Evolutionary conservation across 495 filamentous ascomycete genomes (phyloP).

Genomic region (Ascobolus immersus): DNA sequence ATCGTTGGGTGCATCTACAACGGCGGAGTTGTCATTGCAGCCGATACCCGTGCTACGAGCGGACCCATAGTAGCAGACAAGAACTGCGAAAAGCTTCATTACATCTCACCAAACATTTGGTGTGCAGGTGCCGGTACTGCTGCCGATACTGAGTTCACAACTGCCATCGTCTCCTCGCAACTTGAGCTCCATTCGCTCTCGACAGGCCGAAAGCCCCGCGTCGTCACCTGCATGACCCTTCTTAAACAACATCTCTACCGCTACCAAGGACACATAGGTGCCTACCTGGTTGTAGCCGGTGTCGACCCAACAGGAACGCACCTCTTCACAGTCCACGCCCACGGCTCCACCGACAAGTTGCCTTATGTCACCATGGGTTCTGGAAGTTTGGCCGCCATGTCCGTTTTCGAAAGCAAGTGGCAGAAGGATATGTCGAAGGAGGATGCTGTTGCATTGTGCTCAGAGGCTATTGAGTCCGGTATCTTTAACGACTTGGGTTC

Average conservation of each 20-base stretch:
- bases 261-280: conserved; percentile 92
- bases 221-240: conserved; percentile 98
- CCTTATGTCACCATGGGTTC: conserved; percentile 99
- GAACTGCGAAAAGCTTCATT: conserved; percentile 99
- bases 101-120: conserved; percentile 97
- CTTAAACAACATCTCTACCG: conserved; percentile 98
- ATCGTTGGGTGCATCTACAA: conserved; percentile 96
- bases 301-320: conserved; percentile 92
- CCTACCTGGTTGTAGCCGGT: conserved; percentile 92
- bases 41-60: conserved; percentile 91
- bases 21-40: conserved; percentile 48
- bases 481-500: conserved; percentile 98
- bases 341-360: conserved; percentile 95
- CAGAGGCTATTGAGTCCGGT: conserved; percentile 80
- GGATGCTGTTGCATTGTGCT: conserved; percentile 56
- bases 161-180: conserved; percentile 90
- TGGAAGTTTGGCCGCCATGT: conserved; percentile 89
- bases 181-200: conserved; percentile 89
- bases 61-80: conserved; percentile 99
- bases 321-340: conserved; percentile 93
- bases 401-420: conserved; percentile 93
- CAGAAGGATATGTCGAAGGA: conserved; percentile 52
- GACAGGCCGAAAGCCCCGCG: conserved; percentile 83
- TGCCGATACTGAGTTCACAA: conserved; percentile 98
- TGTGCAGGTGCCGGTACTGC: conserved; percentile 92